Base-by-base conservation (phyloP, 1,139 yeast genomes). In the Hyphopichia wangnamkhiaoensis region DNA sequence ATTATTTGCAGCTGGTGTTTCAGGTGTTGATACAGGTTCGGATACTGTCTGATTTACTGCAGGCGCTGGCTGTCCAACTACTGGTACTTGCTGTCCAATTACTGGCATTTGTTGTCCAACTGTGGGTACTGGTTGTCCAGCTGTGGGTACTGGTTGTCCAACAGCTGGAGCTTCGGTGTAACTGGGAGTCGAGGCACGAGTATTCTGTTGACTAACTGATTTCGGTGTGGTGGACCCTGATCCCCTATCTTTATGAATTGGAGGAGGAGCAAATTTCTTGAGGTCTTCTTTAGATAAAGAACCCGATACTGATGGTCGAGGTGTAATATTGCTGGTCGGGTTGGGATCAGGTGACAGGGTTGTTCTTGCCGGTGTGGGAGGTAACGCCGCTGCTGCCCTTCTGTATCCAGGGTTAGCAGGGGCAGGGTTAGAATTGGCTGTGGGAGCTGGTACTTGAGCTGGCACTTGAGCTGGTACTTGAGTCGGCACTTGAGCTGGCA, bases 241-340 rank as follows among this genome's bases (percentile, higher is more conserved):
- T 5, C 58, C 51, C 33, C 59, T 37, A 34, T 49, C 49, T 42
- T 47, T 57, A 41, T 60, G 71, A 7, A 63, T 47, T 2, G 76
- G 78, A 3, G 78, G 78, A 9, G 76, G 74, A 2, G 73, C 67
- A 54, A 72, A 69, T 4, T 26, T 26, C 15, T n/a, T 21, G 27
- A 34, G 19, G 13, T 26, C 32, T 17, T 24, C 21, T 25, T 18
- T 14, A 20, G 28, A 28, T 10, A 10, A 5, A 18, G 61, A 51
- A 1, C 59, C 48, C 1, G 74, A 67, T 39, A 71, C 76, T 0
- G 74, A 70, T 13, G 65, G 51, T 1, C 68, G 65, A 13, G 49
- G 35, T 30, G 52, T 54, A 15, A n/a, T n/a, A n/a, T n/a, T n/a
- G n/a, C n/a, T n/a, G n/a, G n/a, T n/a, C n/a, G n/a, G n/a, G n/a